Evolutionary conservation across 2,329 filamentous ascomycete species (phyloP).

Genomic region (Cercospora sesami): DNA sequence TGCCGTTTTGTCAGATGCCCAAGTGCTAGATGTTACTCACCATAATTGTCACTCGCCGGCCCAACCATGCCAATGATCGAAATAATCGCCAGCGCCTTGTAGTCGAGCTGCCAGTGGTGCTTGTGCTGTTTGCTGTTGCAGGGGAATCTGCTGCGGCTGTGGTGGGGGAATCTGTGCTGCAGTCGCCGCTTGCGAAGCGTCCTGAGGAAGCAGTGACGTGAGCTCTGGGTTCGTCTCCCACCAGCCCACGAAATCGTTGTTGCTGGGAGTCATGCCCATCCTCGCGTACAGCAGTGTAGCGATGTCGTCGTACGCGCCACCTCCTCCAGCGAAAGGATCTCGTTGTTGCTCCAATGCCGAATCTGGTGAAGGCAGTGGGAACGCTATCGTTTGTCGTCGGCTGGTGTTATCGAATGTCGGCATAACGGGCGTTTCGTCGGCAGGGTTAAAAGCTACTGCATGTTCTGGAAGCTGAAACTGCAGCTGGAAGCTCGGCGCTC

Average conservation of each 20-base stretch:
- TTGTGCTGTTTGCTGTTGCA: not conserved
- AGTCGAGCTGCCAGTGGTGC: not conserved
- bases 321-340: conserved; percentile 10
- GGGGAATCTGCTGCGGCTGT: not conserved
- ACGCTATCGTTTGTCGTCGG: conserved; percentile 17
- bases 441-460: not conserved
- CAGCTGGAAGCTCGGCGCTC: not conserved
- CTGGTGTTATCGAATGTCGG: conserved; percentile 3
- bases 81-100: not conserved
- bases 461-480: not conserved
- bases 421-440: not conserved
- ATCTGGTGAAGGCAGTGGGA: conserved; percentile 3
- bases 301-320: conserved; percentile 17
- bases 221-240: conserved; percentile 4
- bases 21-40: not conserved
- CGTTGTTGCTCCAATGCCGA: conserved; percentile 8
- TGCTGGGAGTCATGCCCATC: conserved; percentile 1
- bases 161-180: not conserved
- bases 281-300: conserved; percentile 11
- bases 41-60: not conserved
- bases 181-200: not conserved
- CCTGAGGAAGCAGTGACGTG: not conserved
- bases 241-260: conserved; percentile 8
- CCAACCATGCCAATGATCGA: not conserved
- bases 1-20: not conserved